Percentiles rank a stretch among this genome's conserved stretches.
These are phyloP conservation scores for Daldinia concentrica DNA, from an alignment of 495 filamentous ascomycete genomes.

Conservation along the genomic window DNA sequence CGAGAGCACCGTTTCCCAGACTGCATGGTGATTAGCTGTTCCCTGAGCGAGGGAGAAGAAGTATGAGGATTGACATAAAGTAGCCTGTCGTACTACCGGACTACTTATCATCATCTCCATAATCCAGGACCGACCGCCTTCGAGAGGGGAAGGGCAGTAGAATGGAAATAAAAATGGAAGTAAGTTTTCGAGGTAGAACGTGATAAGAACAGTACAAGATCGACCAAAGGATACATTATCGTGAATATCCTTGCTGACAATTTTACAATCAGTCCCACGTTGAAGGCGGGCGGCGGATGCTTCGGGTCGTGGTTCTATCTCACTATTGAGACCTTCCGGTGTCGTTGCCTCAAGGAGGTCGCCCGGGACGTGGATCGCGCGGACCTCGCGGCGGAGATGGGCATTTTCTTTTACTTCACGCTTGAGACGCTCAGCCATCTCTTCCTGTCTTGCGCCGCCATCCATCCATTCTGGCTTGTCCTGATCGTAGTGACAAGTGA, in stretches of 20 bases:
- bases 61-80: conserved; percentile 49
- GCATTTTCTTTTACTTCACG: conserved; percentile 60
- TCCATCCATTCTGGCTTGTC: conserved; percentile 69
- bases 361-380: conserved; percentile 13
- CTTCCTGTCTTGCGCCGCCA: conserved; percentile 57
- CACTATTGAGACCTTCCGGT: neutral
- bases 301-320: neutral
- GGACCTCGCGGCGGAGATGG: conserved; percentile 51
- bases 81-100: conserved; percentile 53
- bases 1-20: conserved; percentile 46
- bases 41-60: conserved; percentile 54
- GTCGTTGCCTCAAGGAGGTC: neutral
- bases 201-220: conserved; percentile 39
- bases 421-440: conserved; percentile 60
- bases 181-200: conserved; percentile 63
- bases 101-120: conserved; percentile 61
- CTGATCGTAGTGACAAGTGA: conserved; percentile 58
- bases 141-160: conserved; percentile 57
- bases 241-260: neutral
- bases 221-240: conserved; percentile 30
- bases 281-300: neutral
- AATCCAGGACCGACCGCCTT: conserved; percentile 62
- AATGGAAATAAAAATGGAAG: conserved; percentile 66
- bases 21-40: conserved; percentile 16
- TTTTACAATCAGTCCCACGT: neutral